A percentile compares a stretch with the other conserved stretches of the same genome.
Conservation (phyloP, 208 protist genomes). For the Tritrichomonas foetus region DNA sequence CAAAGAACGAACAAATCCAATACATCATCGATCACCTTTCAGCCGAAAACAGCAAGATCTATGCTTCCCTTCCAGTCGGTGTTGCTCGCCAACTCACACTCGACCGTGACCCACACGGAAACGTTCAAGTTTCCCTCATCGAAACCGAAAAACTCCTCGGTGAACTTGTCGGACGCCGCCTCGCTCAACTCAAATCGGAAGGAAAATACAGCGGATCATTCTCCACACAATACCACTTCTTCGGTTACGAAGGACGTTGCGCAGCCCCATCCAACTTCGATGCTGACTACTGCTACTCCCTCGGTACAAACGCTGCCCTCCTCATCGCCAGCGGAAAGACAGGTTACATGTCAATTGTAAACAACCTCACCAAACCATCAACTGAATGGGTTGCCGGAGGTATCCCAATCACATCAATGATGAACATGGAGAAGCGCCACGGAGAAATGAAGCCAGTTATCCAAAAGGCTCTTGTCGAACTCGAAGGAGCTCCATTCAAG, state of each 20-base stretch:
- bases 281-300: conserved; percentile 61
- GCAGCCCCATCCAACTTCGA: conserved; percentile 62
- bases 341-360: conserved; percentile 57
- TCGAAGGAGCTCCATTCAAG: conserved; percentile 49
- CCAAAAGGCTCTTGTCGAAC: conserved; percentile 55
- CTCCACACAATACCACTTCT: conserved; percentile 60
- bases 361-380: conserved; percentile 42
- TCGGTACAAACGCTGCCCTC: conserved; percentile 53
- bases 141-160: conserved; percentile 62
- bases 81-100: conserved; percentile 53
- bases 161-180: conserved; percentile 41
- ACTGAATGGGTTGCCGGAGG: conserved; percentile 55
- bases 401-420: conserved; percentile 52
- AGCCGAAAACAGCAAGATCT: conserved; percentile 39
- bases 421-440: conserved; percentile 31
- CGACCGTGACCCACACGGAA: conserved; percentile 54
- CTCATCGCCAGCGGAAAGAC: conserved; percentile 49
- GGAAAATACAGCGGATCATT: conserved; percentile 52
- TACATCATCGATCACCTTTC: conserved; percentile 41
- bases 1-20: background rate
- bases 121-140: conserved; percentile 62
- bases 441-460: conserved; percentile 49
- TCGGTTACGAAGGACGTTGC: conserved; percentile 66
- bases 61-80: conserved; percentile 47
- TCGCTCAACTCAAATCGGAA: conserved; percentile 32